phyloP scores from a whole-genome alignment of 2,329 filamentous ascomycete genomes.

The Penicillium sp. region DNA sequence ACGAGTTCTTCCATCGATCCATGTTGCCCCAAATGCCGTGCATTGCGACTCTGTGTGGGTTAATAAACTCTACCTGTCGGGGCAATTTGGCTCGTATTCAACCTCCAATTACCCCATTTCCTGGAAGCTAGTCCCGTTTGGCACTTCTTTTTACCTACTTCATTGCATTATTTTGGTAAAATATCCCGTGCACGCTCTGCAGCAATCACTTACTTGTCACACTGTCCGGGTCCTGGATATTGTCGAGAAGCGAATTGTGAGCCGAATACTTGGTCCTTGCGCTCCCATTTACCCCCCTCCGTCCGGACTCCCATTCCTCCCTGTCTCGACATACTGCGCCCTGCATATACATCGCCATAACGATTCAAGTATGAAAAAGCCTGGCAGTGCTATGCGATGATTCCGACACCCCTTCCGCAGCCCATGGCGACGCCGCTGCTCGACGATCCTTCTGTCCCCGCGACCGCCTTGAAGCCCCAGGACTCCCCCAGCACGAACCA shows the following conservation, averaged over 20 bases:
- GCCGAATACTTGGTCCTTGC: background rate
- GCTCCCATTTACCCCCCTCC: background rate
- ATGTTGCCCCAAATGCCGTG: constrained; percentile 11
- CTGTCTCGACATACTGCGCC: background rate
- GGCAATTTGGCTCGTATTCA: background rate
- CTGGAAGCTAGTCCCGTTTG: constrained; percentile 2
- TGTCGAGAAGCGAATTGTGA: background rate
- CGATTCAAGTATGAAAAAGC: constrained; percentile 29
- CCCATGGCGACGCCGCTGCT: constrained; percentile 36
- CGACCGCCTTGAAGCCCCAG: constrained; percentile 18
- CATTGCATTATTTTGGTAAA: background rate
- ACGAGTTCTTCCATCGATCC: constrained; percentile 16
- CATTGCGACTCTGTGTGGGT: background rate
- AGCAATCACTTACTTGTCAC: background rate
- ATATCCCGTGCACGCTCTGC: background rate
- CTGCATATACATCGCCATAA: background rate
- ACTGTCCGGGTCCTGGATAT: background rate
- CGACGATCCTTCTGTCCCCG: constrained; percentile 24
- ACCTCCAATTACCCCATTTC: constrained; percentile 4
- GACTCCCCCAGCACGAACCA: constrained; percentile 8
- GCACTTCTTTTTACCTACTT: background rate
- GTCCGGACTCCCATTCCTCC: background rate
- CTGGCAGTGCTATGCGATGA: constrained; percentile 34
- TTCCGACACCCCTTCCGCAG: constrained; percentile 33
- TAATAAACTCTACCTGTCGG: constrained; percentile 14